Conservation (phyloP, 768 basidiomycete genomes). For the Collybia mongolica region DNA sequence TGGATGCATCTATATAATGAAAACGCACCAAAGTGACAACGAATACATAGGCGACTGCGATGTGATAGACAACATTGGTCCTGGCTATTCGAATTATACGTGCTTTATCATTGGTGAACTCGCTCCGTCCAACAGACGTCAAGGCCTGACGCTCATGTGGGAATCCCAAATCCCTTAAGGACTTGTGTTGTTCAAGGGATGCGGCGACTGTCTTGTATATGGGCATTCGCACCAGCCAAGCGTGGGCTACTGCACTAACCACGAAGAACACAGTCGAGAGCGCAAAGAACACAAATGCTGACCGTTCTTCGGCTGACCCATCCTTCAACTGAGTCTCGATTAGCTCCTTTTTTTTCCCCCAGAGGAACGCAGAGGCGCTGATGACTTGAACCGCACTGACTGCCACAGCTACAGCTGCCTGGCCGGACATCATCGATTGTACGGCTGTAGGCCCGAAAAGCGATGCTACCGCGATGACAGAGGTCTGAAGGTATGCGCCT, state of each 20-base stretch:
- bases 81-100: slow-evolving; percentile 54
- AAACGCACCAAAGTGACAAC: slow-evolving; percentile 70
- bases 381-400: slow-evolving; percentile 77
- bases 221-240: slow-evolving; percentile 56
- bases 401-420: slow-evolving; percentile 81
- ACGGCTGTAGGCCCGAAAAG: slow-evolving; percentile 74
- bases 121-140: slow-evolving; percentile 26
- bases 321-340: slow-evolving; percentile 26
- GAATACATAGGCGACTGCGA: slow-evolving; percentile 77
- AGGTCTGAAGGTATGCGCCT: slow-evolving; percentile 75
- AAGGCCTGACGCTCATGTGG: slow-evolving; percentile 35
- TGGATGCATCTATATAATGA: background rate
- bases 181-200: slow-evolving; percentile 39
- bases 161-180: slow-evolving; percentile 14
- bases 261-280: slow-evolving; percentile 68
- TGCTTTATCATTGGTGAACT: slow-evolving; percentile 31
- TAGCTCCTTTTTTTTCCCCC: slow-evolving; percentile 33
- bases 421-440: slow-evolving; percentile 78
- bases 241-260: slow-evolving; percentile 50
- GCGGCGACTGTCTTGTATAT: slow-evolving; percentile 55
- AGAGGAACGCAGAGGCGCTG: slow-evolving; percentile 59
- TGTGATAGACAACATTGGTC: slow-evolving; percentile 65
- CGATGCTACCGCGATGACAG: slow-evolving; percentile 78
- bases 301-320: slow-evolving; percentile 58
- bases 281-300: slow-evolving; percentile 73